Base-by-base conservation (phyloP, 129 eudicot species). In the Erigeron canadensis region DNA sequence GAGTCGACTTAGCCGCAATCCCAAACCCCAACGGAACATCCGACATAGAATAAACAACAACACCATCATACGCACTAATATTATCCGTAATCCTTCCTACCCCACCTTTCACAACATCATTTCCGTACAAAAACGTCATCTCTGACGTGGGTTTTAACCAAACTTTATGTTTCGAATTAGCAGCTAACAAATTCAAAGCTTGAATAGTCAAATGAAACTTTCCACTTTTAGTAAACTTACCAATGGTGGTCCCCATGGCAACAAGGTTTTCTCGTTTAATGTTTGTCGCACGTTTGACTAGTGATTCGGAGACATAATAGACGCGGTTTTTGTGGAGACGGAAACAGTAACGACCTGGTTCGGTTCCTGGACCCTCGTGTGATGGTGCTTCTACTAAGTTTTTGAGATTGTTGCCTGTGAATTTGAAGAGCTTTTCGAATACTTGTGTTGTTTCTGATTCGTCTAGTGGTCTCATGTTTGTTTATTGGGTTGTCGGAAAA, bases 1-100 rank as follows among this genome's bases (percentile, higher is more conserved):
- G 86, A 8, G 99, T 95, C 22, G 89, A 79, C 72, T 87, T 88
- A 0, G 95, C 92, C 0, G 99, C 99, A 67, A 87, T 85, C 11
- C 97, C 99, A 13, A 95, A 95, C 42, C 97, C 97, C 72, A 95
- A 79, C 12, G 99, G 94, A 81, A 95, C 84, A 83, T 95, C 99
- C 55, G 97, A 71, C 99, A 95, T 95, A 0, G 94, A 87, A 75
- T 72, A 88, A 39, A 95, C 97, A 6, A 90, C 99, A 4, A 95
- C 96, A 10, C 99, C 99, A 80, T 90, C 97, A 46, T 85, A 81
- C 13, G 84, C 84, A 40, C 64, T 78, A 47, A 90, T 90, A 28
- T 82, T 84, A 82, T 95, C 99, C 8, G 99, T 95, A 69, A 95
- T 95, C 85, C 97, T 76, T 64, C 99, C 99, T 16, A 95, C 65